These are phyloP conservation scores for Ambrosia trifida DNA, from an alignment of 129 eudicot species.

Conservation along the genomic window DNA sequence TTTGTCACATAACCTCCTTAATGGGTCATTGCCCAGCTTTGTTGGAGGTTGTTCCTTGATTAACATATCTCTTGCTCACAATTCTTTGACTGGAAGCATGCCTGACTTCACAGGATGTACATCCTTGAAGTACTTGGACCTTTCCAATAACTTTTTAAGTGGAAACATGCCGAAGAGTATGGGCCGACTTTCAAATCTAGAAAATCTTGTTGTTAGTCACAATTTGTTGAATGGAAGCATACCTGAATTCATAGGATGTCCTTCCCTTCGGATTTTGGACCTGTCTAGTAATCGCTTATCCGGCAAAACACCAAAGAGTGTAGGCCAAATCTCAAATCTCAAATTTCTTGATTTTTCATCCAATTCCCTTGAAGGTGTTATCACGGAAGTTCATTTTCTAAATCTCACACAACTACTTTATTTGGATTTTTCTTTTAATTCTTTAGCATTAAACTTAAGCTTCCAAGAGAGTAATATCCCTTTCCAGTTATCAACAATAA, in stretches of 20 bases:
- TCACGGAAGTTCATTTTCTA: constrained; percentile 20
- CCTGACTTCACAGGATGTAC: constrained; percentile 14
- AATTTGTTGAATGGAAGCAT: constrained; percentile 12
- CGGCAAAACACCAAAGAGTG: neutral
- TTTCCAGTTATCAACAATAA: constrained; percentile 16
- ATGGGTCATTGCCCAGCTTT: constrained; percentile 29
- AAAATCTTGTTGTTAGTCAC: neutral
- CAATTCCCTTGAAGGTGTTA: constrained; percentile 23
- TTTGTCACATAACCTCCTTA: constrained; percentile 25
- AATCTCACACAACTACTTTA: constrained; percentile 2
- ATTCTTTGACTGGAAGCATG: neutral
- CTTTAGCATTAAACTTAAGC: constrained; percentile 16
- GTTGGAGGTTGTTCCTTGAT: constrained; percentile 12
- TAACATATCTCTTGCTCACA: neutral
- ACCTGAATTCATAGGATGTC: constrained; percentile 12
- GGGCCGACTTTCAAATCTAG: neutral
- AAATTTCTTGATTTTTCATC: constrained; percentile 10
- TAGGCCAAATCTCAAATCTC: constrained; percentile 13
- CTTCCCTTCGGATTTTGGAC: neutral
- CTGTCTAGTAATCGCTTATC: constrained; percentile 15
- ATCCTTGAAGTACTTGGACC: neutral
- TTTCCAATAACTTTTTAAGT: constrained; percentile 14
- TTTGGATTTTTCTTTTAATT: constrained; percentile 32
- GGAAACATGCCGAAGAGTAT: neutral
- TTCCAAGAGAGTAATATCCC: constrained; percentile 28